Evolutionary conservation across 164 flowering plant species (phyloP).

Genomic region (Dillenia suffruticosa): DNA sequence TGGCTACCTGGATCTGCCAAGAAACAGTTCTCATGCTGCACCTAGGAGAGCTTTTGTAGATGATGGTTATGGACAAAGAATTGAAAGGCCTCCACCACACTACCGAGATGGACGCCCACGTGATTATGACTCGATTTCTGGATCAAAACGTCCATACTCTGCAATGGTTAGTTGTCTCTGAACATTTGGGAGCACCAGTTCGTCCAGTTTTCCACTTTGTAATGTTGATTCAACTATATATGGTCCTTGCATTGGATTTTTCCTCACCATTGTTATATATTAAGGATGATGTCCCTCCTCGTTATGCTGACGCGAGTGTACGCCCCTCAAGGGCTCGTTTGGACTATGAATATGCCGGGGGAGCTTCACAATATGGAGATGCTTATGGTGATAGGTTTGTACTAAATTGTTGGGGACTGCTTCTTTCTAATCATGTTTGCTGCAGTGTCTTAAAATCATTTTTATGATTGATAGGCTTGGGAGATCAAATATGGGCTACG

Average conservation of each 20-base stretch:
- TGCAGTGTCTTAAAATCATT: neutral
- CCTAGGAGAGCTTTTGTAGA: slow-evolving; percentile 71
- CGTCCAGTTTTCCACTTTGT: too few species aligned
- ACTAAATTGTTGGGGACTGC: neutral
- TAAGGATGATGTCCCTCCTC: slow-evolving; percentile 85
- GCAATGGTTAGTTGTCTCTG: slow-evolving; percentile 51
- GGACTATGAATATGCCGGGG: slow-evolving; percentile 64
- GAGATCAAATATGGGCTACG: slow-evolving; percentile 65
- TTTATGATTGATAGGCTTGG: slow-evolving; percentile 50
- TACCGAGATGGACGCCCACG: slow-evolving; percentile 74
- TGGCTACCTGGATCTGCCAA: slow-evolving; percentile 58
- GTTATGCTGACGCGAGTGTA: slow-evolving; percentile 66
- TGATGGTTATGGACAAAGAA: slow-evolving; percentile 74
- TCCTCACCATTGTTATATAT: neutral
- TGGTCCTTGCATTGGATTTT: neutral
- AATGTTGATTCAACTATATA: neutral
- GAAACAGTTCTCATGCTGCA: slow-evolving; percentile 47
- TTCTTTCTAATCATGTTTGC: neutral
- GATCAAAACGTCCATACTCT: slow-evolving; percentile 84
- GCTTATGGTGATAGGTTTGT: slow-evolving; percentile 71
- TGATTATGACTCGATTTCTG: slow-evolving; percentile 78
- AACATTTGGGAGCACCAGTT: too few species aligned
- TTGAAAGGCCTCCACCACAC: slow-evolving; percentile 78
- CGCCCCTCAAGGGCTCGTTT: slow-evolving; percentile 91
- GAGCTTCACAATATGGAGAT: slow-evolving; percentile 72